phyloP scores from a whole-genome alignment of 1,284 basidiomycete genomes.

The Fomitopsis palustris region DNA sequence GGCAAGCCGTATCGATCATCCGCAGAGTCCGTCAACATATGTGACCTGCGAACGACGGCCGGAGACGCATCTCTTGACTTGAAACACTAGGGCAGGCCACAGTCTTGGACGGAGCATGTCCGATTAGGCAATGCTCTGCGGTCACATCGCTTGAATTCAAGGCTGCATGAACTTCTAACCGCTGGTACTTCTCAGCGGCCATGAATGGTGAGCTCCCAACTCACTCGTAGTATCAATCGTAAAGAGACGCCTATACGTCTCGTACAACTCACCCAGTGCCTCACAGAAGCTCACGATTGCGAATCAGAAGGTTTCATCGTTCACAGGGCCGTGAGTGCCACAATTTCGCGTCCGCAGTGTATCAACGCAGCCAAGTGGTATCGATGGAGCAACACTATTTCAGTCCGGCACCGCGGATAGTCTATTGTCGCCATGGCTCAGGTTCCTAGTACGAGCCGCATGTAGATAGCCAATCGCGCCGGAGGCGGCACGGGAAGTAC shows the following conservation, averaged over 20 bases:
- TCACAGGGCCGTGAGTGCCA: not conserved
- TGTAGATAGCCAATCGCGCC: not conserved
- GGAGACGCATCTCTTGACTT: not conserved
- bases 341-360: not conserved
- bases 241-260: not conserved
- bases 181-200: not conserved
- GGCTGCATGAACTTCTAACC: not conserved
- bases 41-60: not conserved
- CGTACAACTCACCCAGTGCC: not conserved
- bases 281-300: not conserved
- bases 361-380: not conserved
- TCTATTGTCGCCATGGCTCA: not conserved
- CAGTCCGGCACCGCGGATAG: not conserved
- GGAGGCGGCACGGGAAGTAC: not conserved
- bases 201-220: not conserved
- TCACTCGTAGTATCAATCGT: not conserved
- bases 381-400: not conserved
- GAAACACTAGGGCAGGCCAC: not conserved
- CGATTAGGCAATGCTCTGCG: not conserved
- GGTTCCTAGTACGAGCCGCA: not conserved
- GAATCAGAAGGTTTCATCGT: not conserved
- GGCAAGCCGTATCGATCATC: slow-evolving; percentile 6
- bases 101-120: not conserved
- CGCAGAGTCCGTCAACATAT: not conserved
- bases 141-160: not conserved